phyloP scores from a whole-genome alignment of 1,284 basidiomycete genomes.

The Ceratobasidium sp. region DNA sequence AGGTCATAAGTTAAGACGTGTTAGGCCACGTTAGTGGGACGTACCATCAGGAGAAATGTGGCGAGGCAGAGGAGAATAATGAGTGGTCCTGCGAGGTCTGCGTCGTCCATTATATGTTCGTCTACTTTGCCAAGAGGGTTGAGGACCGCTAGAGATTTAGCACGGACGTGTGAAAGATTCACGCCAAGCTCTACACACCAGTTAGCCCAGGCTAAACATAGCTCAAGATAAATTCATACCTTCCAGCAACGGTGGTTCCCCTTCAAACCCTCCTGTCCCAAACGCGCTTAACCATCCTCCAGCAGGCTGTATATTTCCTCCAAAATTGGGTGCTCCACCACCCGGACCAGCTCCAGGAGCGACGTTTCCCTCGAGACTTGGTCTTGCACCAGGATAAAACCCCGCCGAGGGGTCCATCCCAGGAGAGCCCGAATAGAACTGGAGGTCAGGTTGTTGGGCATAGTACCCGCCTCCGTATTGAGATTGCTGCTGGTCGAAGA shows the following conservation, averaged over 20 bases:
- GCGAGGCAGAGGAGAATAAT: slow-evolving; percentile 96
- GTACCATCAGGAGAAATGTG: slow-evolving; percentile 87
- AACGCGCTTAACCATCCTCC: slow-evolving; percentile 95
- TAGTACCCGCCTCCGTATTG: slow-evolving; percentile 46
- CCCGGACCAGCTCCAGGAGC: slow-evolving; percentile 63
- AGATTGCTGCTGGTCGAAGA: slow-evolving; percentile 47
- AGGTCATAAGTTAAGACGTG: slow-evolving; percentile 8
- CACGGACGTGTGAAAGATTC: slow-evolving; percentile 95
- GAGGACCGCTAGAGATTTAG: slow-evolving; percentile 94
- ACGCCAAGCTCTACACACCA: slow-evolving; percentile 87
- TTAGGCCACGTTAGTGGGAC: slow-evolving; percentile 57
- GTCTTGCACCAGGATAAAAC: slow-evolving; percentile 66
- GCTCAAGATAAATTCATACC: slow-evolving; percentile 67
- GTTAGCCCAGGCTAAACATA: slow-evolving; percentile 13
- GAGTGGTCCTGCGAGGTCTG: slow-evolving; percentile 96
- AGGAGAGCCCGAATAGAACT: slow-evolving; percentile 48
- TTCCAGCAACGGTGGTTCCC: slow-evolving; percentile 92
- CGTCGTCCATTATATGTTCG: slow-evolving; percentile 98
- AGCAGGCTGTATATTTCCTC: slow-evolving; percentile 76
- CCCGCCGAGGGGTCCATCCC: slow-evolving; percentile 43
- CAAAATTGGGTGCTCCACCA: slow-evolving; percentile 63
- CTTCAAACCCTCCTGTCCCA: slow-evolving; percentile 94
- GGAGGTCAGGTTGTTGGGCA: slow-evolving; percentile 47
- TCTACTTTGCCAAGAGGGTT: slow-evolving; percentile 92
- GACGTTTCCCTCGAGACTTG: slow-evolving; percentile 78